phyloP scores from a whole-genome alignment of 164 flowering plant species.

The Sedum album region DNA sequence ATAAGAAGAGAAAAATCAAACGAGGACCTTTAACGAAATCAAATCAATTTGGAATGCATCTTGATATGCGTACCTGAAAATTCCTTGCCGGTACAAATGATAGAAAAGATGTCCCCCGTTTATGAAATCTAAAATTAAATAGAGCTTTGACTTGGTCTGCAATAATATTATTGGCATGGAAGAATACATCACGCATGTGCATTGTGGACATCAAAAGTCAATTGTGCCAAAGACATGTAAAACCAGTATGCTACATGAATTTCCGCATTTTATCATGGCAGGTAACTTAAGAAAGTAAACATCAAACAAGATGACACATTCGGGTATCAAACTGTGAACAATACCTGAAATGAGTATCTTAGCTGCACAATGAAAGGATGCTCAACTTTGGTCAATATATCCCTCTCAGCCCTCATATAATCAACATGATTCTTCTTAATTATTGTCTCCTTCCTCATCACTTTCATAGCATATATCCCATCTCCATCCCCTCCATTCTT shows the following conservation, averaged over 20 bases:
- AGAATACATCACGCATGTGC: no score
- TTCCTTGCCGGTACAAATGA: conserved; percentile 75
- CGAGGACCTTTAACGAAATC: not conserved
- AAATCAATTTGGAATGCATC: not conserved
- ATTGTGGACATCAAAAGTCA: no score
- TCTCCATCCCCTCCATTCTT: conserved; percentile 44
- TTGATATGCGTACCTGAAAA: conserved; percentile 60
- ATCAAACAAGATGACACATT: no score
- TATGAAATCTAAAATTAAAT: conserved; percentile 76
- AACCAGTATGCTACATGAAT: no score
- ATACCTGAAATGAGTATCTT: conserved; percentile 86
- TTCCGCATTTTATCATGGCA: not conserved
- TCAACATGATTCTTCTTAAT: conserved; percentile 78
- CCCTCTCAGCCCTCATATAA: conserved; percentile 89
- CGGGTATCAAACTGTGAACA: no score
- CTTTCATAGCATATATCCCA: conserved; percentile 85
- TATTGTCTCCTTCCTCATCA: conserved; percentile 78
- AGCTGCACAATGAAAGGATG: conserved; percentile 87
- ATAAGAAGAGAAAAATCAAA: no score
- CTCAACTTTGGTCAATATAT: conserved; percentile 69
- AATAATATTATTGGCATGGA: not conserved
- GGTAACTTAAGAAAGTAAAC: not conserved
- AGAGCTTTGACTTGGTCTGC: conserved; percentile 74
- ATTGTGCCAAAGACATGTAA: no score
- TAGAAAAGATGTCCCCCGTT: conserved; percentile 85